Evolutionary conservation across 2,329 filamentous ascomycete genomes (phyloP).

Genomic region (Neurospora sp.): DNA sequence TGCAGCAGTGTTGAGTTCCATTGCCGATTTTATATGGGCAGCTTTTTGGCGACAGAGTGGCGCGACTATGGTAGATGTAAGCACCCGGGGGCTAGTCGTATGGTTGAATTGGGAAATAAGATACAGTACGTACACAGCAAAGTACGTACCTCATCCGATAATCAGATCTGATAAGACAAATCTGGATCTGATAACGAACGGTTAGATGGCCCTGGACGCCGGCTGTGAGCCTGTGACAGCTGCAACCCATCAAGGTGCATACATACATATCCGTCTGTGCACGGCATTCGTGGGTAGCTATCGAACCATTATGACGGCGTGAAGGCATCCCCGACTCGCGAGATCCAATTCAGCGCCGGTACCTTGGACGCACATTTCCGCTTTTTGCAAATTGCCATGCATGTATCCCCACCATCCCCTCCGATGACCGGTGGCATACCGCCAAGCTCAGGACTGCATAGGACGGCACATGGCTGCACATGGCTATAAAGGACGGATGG

Average conservation of each 20-base stretch:
- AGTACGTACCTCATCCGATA: neutral
- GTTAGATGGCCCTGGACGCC: neutral
- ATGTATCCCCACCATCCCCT: neutral
- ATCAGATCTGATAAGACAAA: neutral
- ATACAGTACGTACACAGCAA: neutral
- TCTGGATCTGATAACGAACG: neutral
- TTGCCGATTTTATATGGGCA: neutral
- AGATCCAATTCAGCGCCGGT: neutral
- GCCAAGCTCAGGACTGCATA: neutral
- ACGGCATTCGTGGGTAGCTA: neutral
- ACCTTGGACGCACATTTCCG: neutral
- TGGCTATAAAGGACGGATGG: neutral
- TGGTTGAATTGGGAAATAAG: neutral
- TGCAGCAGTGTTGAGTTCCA: neutral
- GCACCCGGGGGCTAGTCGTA: neutral
- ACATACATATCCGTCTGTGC: neutral
- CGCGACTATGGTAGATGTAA: constrained; percentile 12
- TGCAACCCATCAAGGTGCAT: neutral
- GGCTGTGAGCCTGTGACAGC: neutral
- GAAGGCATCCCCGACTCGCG: neutral
- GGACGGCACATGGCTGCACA: neutral
- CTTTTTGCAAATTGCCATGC: neutral
- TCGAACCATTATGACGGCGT: neutral
- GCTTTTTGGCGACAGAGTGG: constrained; percentile 8
- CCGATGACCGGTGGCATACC: neutral